Percentiles rank a stretch among this genome's conserved stretches.
These are phyloP conservation scores for Protomyces lactucae-debilis DNA, from an alignment of 1,139 yeast genomes.

Conservation along the genomic window DNA sequence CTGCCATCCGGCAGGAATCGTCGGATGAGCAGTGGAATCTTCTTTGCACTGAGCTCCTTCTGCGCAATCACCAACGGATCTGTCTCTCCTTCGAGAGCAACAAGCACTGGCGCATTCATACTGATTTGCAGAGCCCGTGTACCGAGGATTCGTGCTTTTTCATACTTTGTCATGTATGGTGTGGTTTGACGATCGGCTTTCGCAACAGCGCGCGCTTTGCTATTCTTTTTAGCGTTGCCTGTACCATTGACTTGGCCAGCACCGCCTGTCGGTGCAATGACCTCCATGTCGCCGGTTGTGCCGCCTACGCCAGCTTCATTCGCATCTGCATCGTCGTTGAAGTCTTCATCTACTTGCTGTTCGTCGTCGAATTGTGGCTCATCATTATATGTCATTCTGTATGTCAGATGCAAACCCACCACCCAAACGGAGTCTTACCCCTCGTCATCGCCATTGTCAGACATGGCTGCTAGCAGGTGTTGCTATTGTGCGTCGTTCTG, in stretches of 20 bases:
- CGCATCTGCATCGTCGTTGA: not conserved
- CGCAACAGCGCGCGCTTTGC: slow-evolving; percentile 71
- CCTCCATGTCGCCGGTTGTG: slow-evolving; percentile 55
- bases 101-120: slow-evolving; percentile 96
- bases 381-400: not conserved
- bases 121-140: slow-evolving; percentile 95
- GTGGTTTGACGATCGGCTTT: slow-evolving; percentile 87
- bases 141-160: slow-evolving; percentile 92
- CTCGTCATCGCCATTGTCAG: slow-evolving; percentile 47
- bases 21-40: slow-evolving; percentile 91
- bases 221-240: slow-evolving; percentile 44
- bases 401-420: not conserved
- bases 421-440: not conserved
- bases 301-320: slow-evolving; percentile 62
- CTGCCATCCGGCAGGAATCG: slow-evolving; percentile 96
- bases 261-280: slow-evolving; percentile 49
- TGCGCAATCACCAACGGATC: slow-evolving; percentile 98
- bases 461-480: slow-evolving; percentile 38
- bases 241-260: slow-evolving; percentile 53
- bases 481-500: not conserved
- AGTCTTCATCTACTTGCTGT: slow-evolving; percentile 1
- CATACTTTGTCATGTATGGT: slow-evolving; percentile 98
- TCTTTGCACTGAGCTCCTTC: slow-evolving; percentile 92
- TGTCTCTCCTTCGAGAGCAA: slow-evolving; percentile 96
- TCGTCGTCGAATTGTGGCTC: not conserved